phyloP scores from a whole-genome alignment of 257 asterid species.

The Marsdenia floribunda region DNA sequence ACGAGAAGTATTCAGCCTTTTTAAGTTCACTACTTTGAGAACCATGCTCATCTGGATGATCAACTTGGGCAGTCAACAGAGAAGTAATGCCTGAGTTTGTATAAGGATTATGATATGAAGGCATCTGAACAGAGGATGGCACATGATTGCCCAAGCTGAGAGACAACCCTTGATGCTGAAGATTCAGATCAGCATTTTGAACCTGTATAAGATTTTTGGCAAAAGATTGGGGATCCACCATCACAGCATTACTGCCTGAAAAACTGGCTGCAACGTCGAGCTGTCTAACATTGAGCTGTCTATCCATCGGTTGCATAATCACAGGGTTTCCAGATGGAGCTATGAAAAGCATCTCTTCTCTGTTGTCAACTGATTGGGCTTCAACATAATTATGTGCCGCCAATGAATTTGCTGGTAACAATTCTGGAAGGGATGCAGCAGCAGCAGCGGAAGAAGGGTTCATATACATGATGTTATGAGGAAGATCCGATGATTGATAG shows the following conservation, averaged over 20 bases:
- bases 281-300: slow-evolving; percentile 26
- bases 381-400: slow-evolving; percentile 28
- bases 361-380: slow-evolving; percentile 25
- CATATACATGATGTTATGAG: slow-evolving; percentile 31
- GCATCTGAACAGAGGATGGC: slow-evolving; percentile 29
- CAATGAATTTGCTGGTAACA: slow-evolving; percentile 31
- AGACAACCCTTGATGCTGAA: slow-evolving; percentile 50
- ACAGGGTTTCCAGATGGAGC: slow-evolving; percentile 33
- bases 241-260: slow-evolving; percentile 33
- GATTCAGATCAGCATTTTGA: slow-evolving; percentile 30
- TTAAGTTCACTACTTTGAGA: slow-evolving; percentile 30
- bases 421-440: slow-evolving; percentile 32
- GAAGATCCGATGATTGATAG: slow-evolving; percentile 34
- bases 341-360: slow-evolving; percentile 43
- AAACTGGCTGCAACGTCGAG: slow-evolving; percentile 26
- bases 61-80: slow-evolving; percentile 29
- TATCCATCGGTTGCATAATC: slow-evolving; percentile 30
- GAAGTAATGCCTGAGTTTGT: slow-evolving; percentile 34
- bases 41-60: slow-evolving; percentile 26
- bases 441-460: slow-evolving; percentile 29
- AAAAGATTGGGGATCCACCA: slow-evolving; percentile 27
- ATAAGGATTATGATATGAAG: slow-evolving; percentile 43
- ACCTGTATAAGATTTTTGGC: slow-evolving; percentile 25
- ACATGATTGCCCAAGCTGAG: slow-evolving; percentile 64
- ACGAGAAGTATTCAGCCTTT: slow-evolving; percentile 47